Evolutionary conservation across 192 early-diverging fungal genomes (phyloP), one percentile per base, ranked within the genome.

Genomic region (Neocallimastix lanati): DNA sequence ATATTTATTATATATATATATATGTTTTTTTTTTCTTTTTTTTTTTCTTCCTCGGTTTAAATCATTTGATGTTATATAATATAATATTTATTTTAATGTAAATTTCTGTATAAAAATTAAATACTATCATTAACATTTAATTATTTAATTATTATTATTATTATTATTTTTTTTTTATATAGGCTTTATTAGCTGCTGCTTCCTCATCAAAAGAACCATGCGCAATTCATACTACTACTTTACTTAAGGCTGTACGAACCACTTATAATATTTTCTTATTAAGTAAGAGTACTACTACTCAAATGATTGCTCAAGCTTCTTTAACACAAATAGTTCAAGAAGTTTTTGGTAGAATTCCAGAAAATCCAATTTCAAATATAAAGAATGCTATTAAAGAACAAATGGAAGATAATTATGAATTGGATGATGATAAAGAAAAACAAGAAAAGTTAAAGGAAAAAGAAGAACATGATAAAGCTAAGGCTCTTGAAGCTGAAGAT

Each of bases 251-350:
- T 6, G 89, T 98, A 29, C 83, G 95, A 40, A 95, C 94, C 0
- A 90, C 92, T 4, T 95, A 93, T 85, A 95, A 94, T 81, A 93
- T 98, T 29, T 98, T 95, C 82, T 85, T 96, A 79, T 81, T 93
- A n/a, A 91, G 93, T 12, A 86, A 89, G 28, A 89, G 88, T 40
- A 85, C 87, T 27, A 86, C 86, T 29, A 94, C 91, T 37, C 95
- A 96, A 87, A 95, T 90, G 29, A 86, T 98, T 29, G 94, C 95
- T 0, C 94, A 96, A 82, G 93, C 91, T 5, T 93, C 94, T 2
- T 81, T 98, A 77, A 92, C 92, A 1, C 96, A 98, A 84, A 96
- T 96, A 92, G 91, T 96, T 25, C 88, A 92, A 76, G 85, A 91
- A 76, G 88, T 96, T 18, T 92, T 96, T 84, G 85, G 90, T 28